These are phyloP conservation scores for Plasmodium fragile DNA, from an alignment of 169 alveolate species.

Conservation along the genomic window DNA sequence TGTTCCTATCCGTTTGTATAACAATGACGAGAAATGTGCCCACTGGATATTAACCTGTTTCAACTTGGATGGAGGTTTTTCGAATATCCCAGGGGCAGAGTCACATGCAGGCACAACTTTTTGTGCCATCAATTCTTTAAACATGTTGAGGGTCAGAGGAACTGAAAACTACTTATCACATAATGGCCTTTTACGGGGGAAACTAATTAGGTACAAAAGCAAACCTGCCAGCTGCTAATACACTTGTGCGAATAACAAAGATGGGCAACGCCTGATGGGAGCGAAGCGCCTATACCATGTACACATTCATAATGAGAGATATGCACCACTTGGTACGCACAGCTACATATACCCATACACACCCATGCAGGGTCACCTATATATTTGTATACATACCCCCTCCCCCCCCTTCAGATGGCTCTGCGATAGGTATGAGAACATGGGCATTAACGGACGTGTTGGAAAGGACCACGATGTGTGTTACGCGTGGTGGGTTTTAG, in stretches of 20 bases:
- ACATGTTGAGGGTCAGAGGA: conserved; percentile 3
- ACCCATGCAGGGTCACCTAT: not conserved
- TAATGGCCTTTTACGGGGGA: not conserved
- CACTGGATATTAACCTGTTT: conserved; percentile 73
- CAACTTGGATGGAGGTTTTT: conserved; percentile 84
- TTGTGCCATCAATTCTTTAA: conserved; percentile 76
- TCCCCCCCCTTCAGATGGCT: conserved; percentile 43
- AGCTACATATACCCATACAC: not conserved
- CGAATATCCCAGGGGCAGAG: conserved; percentile 72
- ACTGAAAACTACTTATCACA: conserved; percentile 1
- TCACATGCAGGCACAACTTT: conserved; percentile 85
- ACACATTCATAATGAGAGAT: not conserved
- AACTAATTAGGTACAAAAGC: conserved; percentile 18
- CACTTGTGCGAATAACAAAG: not conserved
- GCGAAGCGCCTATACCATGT: not conserved
- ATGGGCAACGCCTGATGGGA: not conserved
- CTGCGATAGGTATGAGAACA: conserved; percentile 57
- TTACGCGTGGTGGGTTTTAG: conserved; percentile 84
- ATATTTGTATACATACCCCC: not conserved
- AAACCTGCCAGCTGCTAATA: not conserved
- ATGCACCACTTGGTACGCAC: not conserved
- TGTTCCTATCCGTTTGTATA: conserved; percentile 3
- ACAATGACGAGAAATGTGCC: conserved; percentile 15
- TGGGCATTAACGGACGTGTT: conserved; percentile 81
- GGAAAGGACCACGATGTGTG: conserved; percentile 85